Evolutionary conservation across 148 eudicot genomes (phyloP).

Genomic region (Bassia scoparia): DNA sequence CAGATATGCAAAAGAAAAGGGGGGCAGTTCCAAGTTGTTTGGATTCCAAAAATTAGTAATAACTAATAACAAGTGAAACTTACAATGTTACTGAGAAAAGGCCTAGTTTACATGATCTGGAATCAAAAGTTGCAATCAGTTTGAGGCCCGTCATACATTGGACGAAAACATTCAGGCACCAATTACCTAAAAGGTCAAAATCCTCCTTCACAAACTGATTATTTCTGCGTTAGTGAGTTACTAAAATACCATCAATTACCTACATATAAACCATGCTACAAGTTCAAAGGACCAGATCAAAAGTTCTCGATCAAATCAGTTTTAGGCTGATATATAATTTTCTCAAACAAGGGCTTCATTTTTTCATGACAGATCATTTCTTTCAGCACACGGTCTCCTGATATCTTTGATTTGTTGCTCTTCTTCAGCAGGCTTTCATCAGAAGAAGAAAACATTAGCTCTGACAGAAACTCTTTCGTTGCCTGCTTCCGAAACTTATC

Average conservation of each 20-base stretch:
- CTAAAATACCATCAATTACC: too few species aligned
- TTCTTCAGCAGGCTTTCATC: constrained; percentile 20
- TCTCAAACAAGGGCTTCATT: constrained; percentile 38
- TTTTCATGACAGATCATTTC: constrained; percentile 44
- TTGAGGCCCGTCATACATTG: not conserved
- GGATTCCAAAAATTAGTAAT: too few species aligned
- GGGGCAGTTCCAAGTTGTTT: too few species aligned
- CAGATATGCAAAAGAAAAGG: too few species aligned
- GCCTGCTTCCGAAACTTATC: constrained; percentile 45
- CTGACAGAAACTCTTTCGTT: constrained; percentile 51
- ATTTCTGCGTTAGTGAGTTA: too few species aligned
- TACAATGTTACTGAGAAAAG: not conserved
- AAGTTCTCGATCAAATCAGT: constrained; percentile 37
- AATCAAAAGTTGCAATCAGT: not conserved
- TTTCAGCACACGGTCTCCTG: constrained; percentile 47
- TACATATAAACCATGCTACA: constrained; percentile 7
- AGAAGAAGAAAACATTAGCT: constrained; percentile 49
- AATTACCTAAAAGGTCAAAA: not conserved
- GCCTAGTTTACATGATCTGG: not conserved
- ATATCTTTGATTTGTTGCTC: constrained; percentile 6
- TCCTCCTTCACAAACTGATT: not conserved
- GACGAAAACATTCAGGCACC: not conserved
- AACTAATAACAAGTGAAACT: too few species aligned
- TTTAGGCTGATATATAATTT: constrained; percentile 49
- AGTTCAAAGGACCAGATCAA: constrained; percentile 19